These are phyloP conservation scores for Mycena indigotica DNA, from an alignment of 768 basidiomycete species.

Conservation along the genomic window DNA sequence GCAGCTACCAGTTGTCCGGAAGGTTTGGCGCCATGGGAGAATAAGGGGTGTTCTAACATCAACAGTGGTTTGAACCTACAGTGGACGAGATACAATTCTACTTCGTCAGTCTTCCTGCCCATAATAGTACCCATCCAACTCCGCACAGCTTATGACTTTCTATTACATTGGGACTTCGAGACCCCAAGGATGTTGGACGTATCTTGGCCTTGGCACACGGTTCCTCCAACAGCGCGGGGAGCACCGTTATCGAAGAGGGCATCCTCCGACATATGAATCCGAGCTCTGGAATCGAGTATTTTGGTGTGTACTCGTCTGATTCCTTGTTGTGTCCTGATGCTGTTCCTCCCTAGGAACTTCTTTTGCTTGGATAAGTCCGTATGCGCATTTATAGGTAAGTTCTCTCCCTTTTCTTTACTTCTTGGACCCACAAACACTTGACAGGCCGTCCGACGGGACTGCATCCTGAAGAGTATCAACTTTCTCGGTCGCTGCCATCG, in stretches of 20 bases:
- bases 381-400: background rate
- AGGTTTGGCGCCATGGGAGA: background rate
- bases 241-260: background rate
- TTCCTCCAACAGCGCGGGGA: background rate
- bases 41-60: background rate
- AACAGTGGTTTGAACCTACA: background rate
- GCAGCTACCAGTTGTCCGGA: conserved; percentile 41
- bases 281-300: background rate
- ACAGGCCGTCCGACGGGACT: background rate
- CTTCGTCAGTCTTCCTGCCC: background rate
- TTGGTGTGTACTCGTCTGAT: background rate
- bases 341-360: background rate
- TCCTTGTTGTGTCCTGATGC: background rate
- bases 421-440: no score
- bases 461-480: background rate
- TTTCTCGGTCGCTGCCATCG: background rate
- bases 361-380: background rate
- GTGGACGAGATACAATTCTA: background rate
- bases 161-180: background rate
- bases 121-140: background rate
- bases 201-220: background rate
- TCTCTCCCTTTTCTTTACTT: no score
- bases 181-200: background rate
- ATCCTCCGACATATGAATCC: background rate
- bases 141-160: background rate